Evolutionary conservation across 2,329 filamentous ascomycete genomes (phyloP).

Genomic region (Alternaria consortialis): DNA sequence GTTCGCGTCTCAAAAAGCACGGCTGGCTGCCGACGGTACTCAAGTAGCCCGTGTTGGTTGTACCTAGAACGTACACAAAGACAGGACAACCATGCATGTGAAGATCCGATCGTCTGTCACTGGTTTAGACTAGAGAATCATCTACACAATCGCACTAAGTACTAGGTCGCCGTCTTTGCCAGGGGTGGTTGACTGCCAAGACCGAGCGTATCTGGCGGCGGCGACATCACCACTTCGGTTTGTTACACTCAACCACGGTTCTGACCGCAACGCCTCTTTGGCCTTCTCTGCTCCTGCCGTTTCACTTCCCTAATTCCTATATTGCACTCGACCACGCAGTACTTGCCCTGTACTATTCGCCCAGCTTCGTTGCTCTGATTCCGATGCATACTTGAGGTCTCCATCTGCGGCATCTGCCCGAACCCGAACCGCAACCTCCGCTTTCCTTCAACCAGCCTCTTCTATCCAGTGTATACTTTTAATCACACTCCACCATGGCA

Average conservation of each 20-base stretch:
- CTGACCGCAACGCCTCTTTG: neutral
- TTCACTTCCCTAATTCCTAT: neutral
- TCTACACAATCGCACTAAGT: neutral
- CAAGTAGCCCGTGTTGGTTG: neutral
- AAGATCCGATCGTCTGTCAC: neutral
- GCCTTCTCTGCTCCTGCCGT: neutral
- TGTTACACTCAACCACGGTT: slow-evolving; percentile 7
- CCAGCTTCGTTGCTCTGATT: neutral
- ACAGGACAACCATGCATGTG: slow-evolving; percentile 2
- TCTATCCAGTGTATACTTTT: slow-evolving; percentile 3
- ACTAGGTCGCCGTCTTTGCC: slow-evolving; percentile 11
- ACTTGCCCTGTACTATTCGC: neutral
- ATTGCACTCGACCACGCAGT: neutral
- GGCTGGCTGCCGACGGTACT: neutral
- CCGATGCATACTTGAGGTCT: slow-evolving; percentile 40
- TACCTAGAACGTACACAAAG: neutral
- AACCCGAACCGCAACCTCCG: slow-evolving; percentile 3
- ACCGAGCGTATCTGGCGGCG: slow-evolving; percentile 2
- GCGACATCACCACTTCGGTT: slow-evolving; percentile 18
- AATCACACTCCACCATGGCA: slow-evolving; percentile 30
- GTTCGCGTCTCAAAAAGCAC: neutral
- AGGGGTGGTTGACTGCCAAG: slow-evolving; percentile 10
- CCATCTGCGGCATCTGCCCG: slow-evolving; percentile 32
- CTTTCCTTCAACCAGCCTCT: slow-evolving; percentile 1
- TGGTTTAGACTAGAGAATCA: neutral